Evolutionary conservation across 2,329 filamentous ascomycete species (phyloP).

Genomic region (Verticillium longisporum): DNA sequence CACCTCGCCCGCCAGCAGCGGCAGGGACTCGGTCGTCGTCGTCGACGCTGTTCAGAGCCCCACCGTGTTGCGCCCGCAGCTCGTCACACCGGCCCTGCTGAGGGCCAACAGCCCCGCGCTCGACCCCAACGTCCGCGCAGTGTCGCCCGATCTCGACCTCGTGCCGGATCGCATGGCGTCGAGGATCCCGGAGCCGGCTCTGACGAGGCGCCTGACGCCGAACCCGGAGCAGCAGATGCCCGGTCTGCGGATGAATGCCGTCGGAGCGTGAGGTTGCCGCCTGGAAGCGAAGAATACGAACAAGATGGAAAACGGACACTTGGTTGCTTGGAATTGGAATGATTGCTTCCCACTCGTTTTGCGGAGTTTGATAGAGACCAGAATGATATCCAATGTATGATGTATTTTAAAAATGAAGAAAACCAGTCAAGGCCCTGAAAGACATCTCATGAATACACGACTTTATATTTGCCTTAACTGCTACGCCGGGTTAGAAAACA

Average conservation of each 20-base stretch:
- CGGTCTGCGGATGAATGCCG: constrained; percentile 17
- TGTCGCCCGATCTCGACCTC: constrained; percentile 52
- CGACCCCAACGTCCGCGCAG: constrained; percentile 48
- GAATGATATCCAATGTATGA: not conserved
- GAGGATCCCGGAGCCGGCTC: constrained; percentile 42
- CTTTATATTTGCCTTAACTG: no score
- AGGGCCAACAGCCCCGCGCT: constrained; percentile 45
- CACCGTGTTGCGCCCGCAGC: constrained; percentile 46
- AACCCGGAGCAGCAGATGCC: constrained; percentile 36
- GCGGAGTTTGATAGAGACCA: not conserved
- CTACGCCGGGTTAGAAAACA: no score
- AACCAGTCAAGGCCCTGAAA: not conserved
- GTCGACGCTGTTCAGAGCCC: constrained; percentile 35
- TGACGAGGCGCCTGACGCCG: constrained; percentile 37
- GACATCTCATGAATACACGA: no score
- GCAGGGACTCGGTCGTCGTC: constrained; percentile 22
- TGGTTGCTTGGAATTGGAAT: not conserved
- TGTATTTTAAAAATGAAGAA: not conserved
- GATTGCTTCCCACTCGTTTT: not conserved
- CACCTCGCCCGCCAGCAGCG: not conserved
- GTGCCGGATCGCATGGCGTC: constrained; percentile 56
- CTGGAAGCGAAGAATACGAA: not conserved
- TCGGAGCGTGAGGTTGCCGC: constrained; percentile 12
- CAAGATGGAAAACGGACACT: not conserved
- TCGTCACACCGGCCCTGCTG: constrained; percentile 47